Base-by-base conservation (phyloP, 2,329 filamentous ascomycete species). In the Cordyceps javanica region DNA sequence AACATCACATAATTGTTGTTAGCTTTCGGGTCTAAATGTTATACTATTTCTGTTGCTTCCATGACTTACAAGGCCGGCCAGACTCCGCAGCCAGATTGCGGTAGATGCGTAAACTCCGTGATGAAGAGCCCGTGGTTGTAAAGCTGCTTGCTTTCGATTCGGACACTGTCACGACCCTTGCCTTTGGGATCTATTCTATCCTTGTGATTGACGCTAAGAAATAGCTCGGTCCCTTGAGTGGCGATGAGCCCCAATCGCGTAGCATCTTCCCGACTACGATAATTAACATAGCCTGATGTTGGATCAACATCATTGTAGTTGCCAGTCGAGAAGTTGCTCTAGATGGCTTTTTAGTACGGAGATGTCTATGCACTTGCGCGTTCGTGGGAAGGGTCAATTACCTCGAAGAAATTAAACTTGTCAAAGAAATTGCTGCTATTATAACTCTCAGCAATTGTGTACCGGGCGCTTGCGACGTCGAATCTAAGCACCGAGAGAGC, bases 111-210 rank as follows among this genome's bases (percentile, higher is more conserved):
- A 58, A 90, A 80, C 66, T 89, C 84, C 45, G 86, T 75, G 39
- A 91, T 81, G 63, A 91, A 78, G 28, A 91, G 79, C 6, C 85
- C 88, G 50, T 82, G 76, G 55, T 76, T 81, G 70, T 87, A 91
- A 3, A 71, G 68, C 36, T 77, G 76, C 57, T 77, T 83, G 66
- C 84, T 87, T 59, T 82, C 80, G 10, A 91, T 66, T n/a, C 88
- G 79, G 26, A 91, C 82, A 62, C 83, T 87, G 54, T 70, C 70
- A 13, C 79, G 72, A 25, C 76, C 76, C 39, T 65, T 57, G 26
- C 68, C 65, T 16, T 52, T 36, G 9, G 50, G 41, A 14, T 49
- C 16, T 21, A 54, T 44, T 0, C 61, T 62, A 8, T 59, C 64
- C 4, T 62, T 59, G 5, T 54, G 62, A 59, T 77, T 70, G 44